A percentile compares a stretch with the other conserved stretches of the same genome.
Evolutionary conservation across 2,329 filamentous ascomycete genomes (phyloP).

Genomic region (Thielaviopsis ethacetica): DNA sequence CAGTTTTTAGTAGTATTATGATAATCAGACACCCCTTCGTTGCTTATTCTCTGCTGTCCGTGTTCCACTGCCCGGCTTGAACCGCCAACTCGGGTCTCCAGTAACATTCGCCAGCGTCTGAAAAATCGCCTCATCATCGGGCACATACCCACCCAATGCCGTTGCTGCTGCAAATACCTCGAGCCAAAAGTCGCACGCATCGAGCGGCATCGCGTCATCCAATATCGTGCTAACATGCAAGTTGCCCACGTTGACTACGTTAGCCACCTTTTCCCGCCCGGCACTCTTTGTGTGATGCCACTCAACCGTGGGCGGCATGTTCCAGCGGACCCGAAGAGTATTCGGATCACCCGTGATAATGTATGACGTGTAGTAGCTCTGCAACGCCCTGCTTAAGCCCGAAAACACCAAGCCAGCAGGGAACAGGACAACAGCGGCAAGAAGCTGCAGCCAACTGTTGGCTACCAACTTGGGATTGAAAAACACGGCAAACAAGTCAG

Average conservation of each 20-base stretch:
- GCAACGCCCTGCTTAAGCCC: constrained; percentile 22
- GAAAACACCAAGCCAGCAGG: constrained; percentile 19
- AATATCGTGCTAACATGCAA: constrained; percentile 18
- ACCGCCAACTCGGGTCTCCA: constrained; percentile 1
- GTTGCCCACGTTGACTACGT: constrained; percentile 21
- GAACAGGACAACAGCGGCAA: constrained; percentile 17
- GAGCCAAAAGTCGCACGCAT: constrained; percentile 22
- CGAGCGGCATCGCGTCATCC: constrained; percentile 18
- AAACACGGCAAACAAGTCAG: constrained; percentile 25
- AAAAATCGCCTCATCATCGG: constrained; percentile 9
- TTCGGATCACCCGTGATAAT: constrained; percentile 25
- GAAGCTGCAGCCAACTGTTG: constrained; percentile 15
- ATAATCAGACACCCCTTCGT: neutral
- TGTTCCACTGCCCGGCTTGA: neutral
- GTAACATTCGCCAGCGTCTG: constrained; percentile 5
- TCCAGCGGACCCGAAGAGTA: constrained; percentile 17
- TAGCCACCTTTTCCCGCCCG: constrained; percentile 15
- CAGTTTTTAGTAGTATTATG: neutral
- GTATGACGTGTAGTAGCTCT: constrained; percentile 26
- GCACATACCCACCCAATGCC: constrained; percentile 19
- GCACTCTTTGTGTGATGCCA: constrained; percentile 19
- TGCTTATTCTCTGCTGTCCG: neutral
- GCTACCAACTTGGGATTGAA: constrained; percentile 20
- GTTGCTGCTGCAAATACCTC: constrained; percentile 15
- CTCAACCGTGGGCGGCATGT: constrained; percentile 20